These are phyloP conservation scores for Colletotrichum abscissum DNA, from an alignment of 2,329 filamentous ascomycete genomes.

Conservation along the genomic window DNA sequence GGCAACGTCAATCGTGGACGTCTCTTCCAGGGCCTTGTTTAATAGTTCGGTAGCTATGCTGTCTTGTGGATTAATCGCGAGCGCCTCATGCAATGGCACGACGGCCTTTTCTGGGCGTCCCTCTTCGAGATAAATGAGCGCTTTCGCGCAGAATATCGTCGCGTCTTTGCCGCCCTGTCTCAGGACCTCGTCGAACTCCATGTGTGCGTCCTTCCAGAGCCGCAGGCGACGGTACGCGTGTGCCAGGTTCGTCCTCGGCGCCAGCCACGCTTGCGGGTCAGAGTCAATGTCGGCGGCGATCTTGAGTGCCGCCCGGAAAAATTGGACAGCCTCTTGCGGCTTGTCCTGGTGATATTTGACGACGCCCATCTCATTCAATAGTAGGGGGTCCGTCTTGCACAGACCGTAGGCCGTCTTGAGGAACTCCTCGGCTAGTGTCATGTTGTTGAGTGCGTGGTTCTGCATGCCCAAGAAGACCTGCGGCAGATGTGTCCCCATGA, in stretches of 20 bases:
- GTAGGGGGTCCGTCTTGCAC: conserved; percentile 85
- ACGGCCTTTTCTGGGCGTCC: conserved; percentile 81
- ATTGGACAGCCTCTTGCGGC: conserved; percentile 77
- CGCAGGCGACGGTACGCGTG: conserved; percentile 84
- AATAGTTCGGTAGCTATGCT: conserved; percentile 83
- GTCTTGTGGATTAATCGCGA: conserved; percentile 83
- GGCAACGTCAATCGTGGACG: conserved; percentile 58
- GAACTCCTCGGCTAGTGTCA: conserved; percentile 93
- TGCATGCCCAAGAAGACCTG: conserved; percentile 99
- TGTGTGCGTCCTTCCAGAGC: conserved; percentile 76
- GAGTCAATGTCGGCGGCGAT: conserved; percentile 85
- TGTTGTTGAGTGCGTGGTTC: conserved; percentile 94
- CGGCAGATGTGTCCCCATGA: conserved; percentile 96
- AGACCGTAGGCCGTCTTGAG: conserved; percentile 87
- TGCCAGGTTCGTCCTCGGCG: conserved; percentile 87
- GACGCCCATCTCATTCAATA: conserved; percentile 95
- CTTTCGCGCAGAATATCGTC: conserved; percentile 83
- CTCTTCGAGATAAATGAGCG: conserved; percentile 84
- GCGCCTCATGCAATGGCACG: conserved; percentile 83
- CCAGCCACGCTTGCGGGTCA: conserved; percentile 84
- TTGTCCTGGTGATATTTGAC: conserved; percentile 94
- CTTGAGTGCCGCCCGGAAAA: conserved; percentile 82
- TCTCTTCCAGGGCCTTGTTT: conserved; percentile 76
- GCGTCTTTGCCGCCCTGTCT: conserved; percentile 84
- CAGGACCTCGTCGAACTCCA: conserved; percentile 88